Evolutionary conservation across 768 basidiomycete genomes (phyloP).

Genomic region (Auricularia sp.): DNA sequence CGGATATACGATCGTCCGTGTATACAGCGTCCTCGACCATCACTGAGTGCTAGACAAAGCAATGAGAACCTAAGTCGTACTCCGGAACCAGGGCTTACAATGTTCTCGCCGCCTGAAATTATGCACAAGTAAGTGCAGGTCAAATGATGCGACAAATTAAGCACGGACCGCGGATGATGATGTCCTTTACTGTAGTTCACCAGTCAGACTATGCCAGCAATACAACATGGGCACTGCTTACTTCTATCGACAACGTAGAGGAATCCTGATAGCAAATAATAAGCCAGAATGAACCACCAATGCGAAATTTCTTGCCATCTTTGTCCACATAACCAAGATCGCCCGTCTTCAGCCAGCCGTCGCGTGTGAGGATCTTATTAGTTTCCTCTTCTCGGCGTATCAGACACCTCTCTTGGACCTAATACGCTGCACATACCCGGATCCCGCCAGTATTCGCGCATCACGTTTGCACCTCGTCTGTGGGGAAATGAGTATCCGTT

Average conservation of each 20-base stretch:
- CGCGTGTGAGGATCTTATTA: slow-evolving; percentile 35
- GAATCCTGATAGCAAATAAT: slow-evolving; percentile 12
- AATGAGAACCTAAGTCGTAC: neutral
- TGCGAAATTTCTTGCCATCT: slow-evolving; percentile 18
- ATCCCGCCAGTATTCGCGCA: slow-evolving; percentile 55
- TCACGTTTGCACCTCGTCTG: slow-evolving; percentile 48
- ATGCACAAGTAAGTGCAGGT: too few relatives aligned
- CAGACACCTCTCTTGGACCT: neutral
- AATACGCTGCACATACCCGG: slow-evolving; percentile 25
- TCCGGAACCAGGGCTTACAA: slow-evolving; percentile 31
- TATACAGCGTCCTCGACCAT: slow-evolving; percentile 53
- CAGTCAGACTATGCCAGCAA: too few relatives aligned
- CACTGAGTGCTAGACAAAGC: slow-evolving; percentile 41
- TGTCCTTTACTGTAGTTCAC: slow-evolving; percentile 39
- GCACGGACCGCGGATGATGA: slow-evolving; percentile 37
- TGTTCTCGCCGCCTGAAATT: slow-evolving; percentile 45
- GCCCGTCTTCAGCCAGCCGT: slow-evolving; percentile 50
- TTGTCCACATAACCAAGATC: slow-evolving; percentile 44
- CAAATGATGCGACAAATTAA: too few relatives aligned
- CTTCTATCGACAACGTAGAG: slow-evolving; percentile 25
- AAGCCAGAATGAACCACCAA: too few relatives aligned
- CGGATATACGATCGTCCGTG: slow-evolving; percentile 41
- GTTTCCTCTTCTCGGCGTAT: slow-evolving; percentile 30
- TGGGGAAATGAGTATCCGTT: neutral
- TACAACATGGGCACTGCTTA: slow-evolving; percentile 1